A percentile compares a stretch with the other conserved stretches of the same genome.
phyloP scores from a whole-genome alignment of 164 flowering plant genomes.

The Tinospora cordifolia region DNA sequence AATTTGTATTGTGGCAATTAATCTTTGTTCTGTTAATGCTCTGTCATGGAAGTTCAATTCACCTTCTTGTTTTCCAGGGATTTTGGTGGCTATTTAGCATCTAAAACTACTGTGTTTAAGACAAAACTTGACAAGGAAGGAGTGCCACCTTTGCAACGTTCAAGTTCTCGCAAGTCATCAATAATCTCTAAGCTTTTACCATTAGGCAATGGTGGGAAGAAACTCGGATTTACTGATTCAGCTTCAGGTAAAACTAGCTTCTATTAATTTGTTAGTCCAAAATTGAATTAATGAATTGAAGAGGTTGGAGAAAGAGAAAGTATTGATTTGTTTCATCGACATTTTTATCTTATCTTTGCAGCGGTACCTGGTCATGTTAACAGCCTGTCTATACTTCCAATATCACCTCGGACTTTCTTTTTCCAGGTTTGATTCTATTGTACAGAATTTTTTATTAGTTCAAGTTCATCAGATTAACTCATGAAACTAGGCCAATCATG shows the following conservation, averaged over 20 bases:
- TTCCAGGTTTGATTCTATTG: constrained; percentile 33
- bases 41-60: background rate
- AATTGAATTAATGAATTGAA: background rate
- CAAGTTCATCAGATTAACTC: background rate
- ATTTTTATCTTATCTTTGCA: constrained; percentile 7
- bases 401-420: constrained; percentile 28
- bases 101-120: background rate
- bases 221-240: background rate
- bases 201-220: background rate
- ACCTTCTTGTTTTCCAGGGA: background rate
- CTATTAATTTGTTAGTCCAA: background rate
- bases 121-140: constrained; percentile 12
- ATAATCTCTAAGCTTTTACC: constrained; percentile 1
- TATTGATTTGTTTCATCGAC: background rate
- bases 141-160: constrained; percentile 12
- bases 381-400: constrained; percentile 20
- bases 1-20: background rate
- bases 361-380: constrained; percentile 28
- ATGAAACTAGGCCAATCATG: background rate
- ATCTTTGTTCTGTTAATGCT: background rate
- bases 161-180: constrained; percentile 13
- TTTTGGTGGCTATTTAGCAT: background rate
- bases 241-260: background rate
- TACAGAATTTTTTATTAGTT: background rate
- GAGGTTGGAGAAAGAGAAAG: background rate